These are phyloP conservation scores for Lodderomyces metapsilosis DNA, from an alignment of 1,139 yeast genomes.

Conservation along the genomic window DNA sequence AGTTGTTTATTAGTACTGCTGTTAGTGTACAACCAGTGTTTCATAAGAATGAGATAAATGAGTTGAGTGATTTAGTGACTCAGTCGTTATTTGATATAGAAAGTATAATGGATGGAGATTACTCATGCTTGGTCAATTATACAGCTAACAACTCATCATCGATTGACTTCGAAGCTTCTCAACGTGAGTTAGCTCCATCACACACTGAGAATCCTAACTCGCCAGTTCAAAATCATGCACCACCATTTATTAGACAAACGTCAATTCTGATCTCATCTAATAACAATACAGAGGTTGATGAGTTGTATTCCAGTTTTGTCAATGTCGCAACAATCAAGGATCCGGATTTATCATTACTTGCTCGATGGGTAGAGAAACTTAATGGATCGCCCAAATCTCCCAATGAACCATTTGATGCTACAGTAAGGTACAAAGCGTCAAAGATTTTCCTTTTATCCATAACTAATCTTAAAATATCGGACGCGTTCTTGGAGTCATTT, in stretches of 20 bases:
- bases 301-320: constrained; percentile 64
- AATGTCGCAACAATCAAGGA: constrained; percentile 53
- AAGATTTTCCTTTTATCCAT: constrained; percentile 65
- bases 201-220: neutral
- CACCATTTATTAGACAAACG: constrained; percentile 12
- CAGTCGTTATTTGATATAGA: constrained; percentile 79
- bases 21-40: constrained; percentile 96
- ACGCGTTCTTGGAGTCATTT: constrained; percentile 45
- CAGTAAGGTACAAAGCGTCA: constrained; percentile 46
- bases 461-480: constrained; percentile 50
- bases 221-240: constrained; percentile 5
- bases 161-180: neutral
- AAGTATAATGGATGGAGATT: constrained; percentile 80
- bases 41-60: constrained; percentile 84
- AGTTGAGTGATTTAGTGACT: constrained; percentile 79
- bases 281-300: constrained; percentile 52
- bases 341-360: constrained; percentile 43
- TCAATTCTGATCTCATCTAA: constrained; percentile 9
- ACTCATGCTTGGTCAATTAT: constrained; percentile 14
- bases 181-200: constrained; percentile 1
- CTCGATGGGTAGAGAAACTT: constrained; percentile 51
- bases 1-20: constrained; percentile 84
- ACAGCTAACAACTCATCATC: constrained; percentile 1
- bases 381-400: constrained; percentile 19
- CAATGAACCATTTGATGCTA: constrained; percentile 12